Evolutionary conservation across 768 basidiomycete species (phyloP), one percentile per base, ranked within the genome.

Genomic region (Boletus speciosus): DNA sequence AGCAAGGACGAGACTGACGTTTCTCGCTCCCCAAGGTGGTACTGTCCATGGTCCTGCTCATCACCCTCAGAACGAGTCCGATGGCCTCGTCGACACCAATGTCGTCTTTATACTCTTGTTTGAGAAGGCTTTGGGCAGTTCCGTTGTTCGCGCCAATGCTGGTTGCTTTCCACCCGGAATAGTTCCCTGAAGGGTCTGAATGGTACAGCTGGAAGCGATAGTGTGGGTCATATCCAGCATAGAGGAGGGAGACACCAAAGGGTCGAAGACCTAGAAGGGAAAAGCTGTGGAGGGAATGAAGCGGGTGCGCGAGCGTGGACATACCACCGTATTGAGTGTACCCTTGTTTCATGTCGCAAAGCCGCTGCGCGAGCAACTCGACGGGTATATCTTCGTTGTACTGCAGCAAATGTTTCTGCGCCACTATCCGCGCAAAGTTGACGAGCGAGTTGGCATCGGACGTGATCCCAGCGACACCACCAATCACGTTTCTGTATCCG

Each of bases 11-110:
- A 44, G 6, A 73, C 93, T 66, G 63, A 97, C 97, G 76, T 72
- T 98, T 98, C 75, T 99, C 97, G 66, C 92, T 95, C 32, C 92
- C 90, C 58, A 99, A 71, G 42, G 93, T 98, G 31, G 96, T 98
- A 58, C 92, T 94, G 67, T 99, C 97, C 96, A 99, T 98, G 51
- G 96, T 98, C 82, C 98, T 98, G 79, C 93, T 95, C 93, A 99
- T 95, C 49, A 93, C 89, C 74, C 85, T 88, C 61, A 98, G 78
- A 42, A 90, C 93, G 21, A 99, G 78, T n/a, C 83, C 86, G 61
- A 96, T 88, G 21, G 94, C 95, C 44, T 96, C 94, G 67, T 95
- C 90, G 38, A 98, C 81, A 12, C 79, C 76, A 51, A 98, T 87
- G 53, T 93, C 93, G 61, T 98, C 97, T 71, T 97, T 95, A 75